phyloP scores from a whole-genome alignment of 106 monocot species.

The Alisma plantagoaquatica region DNA sequence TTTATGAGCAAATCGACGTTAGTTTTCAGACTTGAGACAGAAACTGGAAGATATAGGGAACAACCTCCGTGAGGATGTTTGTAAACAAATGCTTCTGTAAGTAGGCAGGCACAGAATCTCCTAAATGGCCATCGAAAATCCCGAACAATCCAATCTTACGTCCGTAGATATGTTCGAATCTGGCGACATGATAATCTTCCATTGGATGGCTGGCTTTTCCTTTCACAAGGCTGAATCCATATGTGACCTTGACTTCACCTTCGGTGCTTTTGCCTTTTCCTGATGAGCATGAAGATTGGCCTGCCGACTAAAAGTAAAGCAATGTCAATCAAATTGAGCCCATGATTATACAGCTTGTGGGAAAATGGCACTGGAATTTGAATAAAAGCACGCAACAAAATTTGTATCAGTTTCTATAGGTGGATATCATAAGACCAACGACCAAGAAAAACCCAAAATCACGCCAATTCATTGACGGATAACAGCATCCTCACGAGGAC shows the following conservation, averaged over 20 bases:
- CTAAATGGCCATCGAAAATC: conserved; percentile 29
- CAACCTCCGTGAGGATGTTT: conserved; percentile 26
- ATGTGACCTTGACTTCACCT: conserved; percentile 14
- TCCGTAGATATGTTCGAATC: conserved; percentile 6
- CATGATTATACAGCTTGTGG: background rate
- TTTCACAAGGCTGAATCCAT: conserved; percentile 26
- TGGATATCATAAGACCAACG: too few relatives aligned
- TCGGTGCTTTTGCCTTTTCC: conserved; percentile 20
- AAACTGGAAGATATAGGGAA: too few relatives aligned
- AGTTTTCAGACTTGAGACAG: too few relatives aligned
- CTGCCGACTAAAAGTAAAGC: too few relatives aligned
- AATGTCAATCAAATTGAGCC: too few relatives aligned
- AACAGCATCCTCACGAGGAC: too few relatives aligned
- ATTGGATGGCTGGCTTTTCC: conserved; percentile 27
- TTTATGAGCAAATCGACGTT: background rate
- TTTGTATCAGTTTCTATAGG: too few relatives aligned
- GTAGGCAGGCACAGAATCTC: conserved; percentile 22
- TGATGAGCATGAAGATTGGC: conserved; percentile 6
- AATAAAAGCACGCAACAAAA: too few relatives aligned
- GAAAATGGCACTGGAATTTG: too few relatives aligned
- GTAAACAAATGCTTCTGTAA: conserved; percentile 24
- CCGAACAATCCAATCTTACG: conserved; percentile 23
- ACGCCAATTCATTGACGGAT: too few relatives aligned
- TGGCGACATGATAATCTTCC: conserved; percentile 30
- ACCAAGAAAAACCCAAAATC: too few relatives aligned